A percentile compares a stretch with the other conserved stretches of the same genome.
Conservation (phyloP, 2,329 filamentous ascomycete species). For the Incumbomyces delicatus region DNA sequence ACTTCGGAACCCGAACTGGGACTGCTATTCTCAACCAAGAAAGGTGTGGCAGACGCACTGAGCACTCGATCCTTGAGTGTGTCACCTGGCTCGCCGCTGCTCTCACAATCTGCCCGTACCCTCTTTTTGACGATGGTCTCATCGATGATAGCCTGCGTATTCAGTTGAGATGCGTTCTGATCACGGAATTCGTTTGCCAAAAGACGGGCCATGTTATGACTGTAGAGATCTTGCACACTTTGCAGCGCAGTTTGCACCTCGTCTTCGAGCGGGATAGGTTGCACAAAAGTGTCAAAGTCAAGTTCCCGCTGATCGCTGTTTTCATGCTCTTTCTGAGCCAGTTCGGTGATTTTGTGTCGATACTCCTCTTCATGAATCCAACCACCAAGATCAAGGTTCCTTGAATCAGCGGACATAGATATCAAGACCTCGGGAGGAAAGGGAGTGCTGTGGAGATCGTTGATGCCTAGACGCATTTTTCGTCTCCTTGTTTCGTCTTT, state of each 20-base stretch:
- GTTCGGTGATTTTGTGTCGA: constrained; percentile 50
- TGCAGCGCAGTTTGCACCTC: constrained; percentile 67
- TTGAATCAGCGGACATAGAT: constrained; percentile 76
- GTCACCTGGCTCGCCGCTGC: not conserved
- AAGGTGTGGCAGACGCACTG: not conserved
- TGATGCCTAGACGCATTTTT: constrained; percentile 59
- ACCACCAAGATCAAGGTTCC: constrained; percentile 60
- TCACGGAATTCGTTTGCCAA: not conserved
- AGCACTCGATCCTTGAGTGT: not conserved
- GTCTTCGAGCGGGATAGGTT: constrained; percentile 42
- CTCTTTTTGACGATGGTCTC: constrained; percentile 2
- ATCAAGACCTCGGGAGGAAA: constrained; percentile 74
- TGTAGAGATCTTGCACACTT: constrained; percentile 80
- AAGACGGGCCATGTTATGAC: constrained; percentile 45
- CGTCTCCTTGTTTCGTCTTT: constrained; percentile 75
- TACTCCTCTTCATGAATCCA: constrained; percentile 94
- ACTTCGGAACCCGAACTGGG: not conserved
- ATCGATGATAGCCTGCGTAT: constrained; percentile 10
- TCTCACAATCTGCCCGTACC: not conserved
- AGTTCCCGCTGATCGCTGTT: constrained; percentile 36
- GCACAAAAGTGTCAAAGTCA: constrained; percentile 59
- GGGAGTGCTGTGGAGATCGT: constrained; percentile 57
- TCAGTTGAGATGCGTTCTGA: constrained; percentile 1
- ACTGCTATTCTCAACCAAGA: not conserved
- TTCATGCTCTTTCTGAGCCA: constrained; percentile 55